Evolutionary conservation across 2,329 filamentous ascomycete species (phyloP).

Genomic region (Zymoseptoria brevis): DNA sequence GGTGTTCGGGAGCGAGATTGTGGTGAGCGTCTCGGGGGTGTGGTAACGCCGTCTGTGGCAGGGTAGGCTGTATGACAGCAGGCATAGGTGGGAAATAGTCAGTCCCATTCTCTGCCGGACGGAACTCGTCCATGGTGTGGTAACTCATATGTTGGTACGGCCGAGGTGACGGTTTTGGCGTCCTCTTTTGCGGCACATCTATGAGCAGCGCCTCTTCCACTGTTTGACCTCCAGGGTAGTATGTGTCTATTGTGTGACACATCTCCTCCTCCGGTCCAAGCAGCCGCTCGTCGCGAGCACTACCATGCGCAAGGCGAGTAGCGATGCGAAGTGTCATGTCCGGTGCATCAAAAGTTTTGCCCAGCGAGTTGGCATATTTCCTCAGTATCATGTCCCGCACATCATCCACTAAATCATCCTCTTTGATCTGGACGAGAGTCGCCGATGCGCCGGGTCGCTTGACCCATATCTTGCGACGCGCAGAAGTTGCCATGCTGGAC

Average conservation of each 20-base stretch:
- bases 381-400: slow-evolving; percentile 83
- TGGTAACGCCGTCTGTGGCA: slow-evolving; percentile 29
- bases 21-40: slow-evolving; percentile 28
- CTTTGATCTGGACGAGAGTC: slow-evolving; percentile 74
- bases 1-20: slow-evolving; percentile 35
- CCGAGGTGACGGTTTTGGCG: slow-evolving; percentile 72
- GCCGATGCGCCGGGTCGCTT: slow-evolving; percentile 77
- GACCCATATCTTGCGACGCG: slow-evolving; percentile 86
- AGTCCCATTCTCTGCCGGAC: slow-evolving; percentile 59
- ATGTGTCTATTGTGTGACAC: slow-evolving; percentile 65
- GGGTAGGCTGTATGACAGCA: slow-evolving; percentile 36
- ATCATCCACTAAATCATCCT: slow-evolving; percentile 90
- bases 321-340: slow-evolving; percentile 74
- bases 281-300: slow-evolving; percentile 49
- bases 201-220: slow-evolving; percentile 88
- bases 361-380: slow-evolving; percentile 91
- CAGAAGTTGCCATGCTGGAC: slow-evolving; percentile 19
- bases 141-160: slow-evolving; percentile 42
- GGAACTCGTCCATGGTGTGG: slow-evolving; percentile 53
- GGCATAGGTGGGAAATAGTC: slow-evolving; percentile 79
- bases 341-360: slow-evolving; percentile 79
- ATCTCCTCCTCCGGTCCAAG: slow-evolving; percentile 84
- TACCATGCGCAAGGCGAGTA: slow-evolving; percentile 44
- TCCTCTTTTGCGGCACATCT: slow-evolving; percentile 68
- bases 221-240: slow-evolving; percentile 78